Conservation (phyloP, 495 filamentous ascomycete species). For the Penicillium robsamsonii region DNA sequence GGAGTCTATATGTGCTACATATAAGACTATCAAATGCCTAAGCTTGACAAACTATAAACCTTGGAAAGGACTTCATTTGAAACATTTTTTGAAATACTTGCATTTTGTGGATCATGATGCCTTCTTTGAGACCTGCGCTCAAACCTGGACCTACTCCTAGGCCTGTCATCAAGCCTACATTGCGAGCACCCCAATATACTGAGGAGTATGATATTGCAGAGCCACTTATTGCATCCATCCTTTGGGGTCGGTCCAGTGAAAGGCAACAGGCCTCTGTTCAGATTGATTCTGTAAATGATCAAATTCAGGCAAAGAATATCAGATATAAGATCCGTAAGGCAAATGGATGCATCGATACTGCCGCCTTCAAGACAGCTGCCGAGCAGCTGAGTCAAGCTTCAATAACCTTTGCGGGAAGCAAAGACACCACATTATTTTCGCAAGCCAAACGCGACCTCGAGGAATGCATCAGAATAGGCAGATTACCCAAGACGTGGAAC, state of each 20-base stretch:
- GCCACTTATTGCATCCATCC: neutral
- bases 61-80: neutral
- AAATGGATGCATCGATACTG: slow-evolving; percentile 1
- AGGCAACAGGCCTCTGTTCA: neutral
- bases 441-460: neutral
- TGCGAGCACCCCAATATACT: neutral
- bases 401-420: neutral
- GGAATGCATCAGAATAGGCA: neutral
- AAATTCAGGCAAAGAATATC: neutral
- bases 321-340: neutral
- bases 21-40: neutral
- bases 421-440: neutral
- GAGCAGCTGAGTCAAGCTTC: neutral
- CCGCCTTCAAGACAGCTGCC: slow-evolving; percentile 1
- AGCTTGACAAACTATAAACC: neutral
- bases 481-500: neutral
- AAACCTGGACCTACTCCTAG: neutral
- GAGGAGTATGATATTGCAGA: slow-evolving; percentile 1
- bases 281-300: neutral
- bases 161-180: neutral
- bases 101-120: neutral
- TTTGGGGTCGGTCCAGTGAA: neutral
- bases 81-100: neutral
- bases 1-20: neutral
- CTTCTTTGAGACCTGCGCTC: neutral